Conservation (phyloP, 1,284 basidiomycete genomes). For the Irpex rosettiformis region DNA sequence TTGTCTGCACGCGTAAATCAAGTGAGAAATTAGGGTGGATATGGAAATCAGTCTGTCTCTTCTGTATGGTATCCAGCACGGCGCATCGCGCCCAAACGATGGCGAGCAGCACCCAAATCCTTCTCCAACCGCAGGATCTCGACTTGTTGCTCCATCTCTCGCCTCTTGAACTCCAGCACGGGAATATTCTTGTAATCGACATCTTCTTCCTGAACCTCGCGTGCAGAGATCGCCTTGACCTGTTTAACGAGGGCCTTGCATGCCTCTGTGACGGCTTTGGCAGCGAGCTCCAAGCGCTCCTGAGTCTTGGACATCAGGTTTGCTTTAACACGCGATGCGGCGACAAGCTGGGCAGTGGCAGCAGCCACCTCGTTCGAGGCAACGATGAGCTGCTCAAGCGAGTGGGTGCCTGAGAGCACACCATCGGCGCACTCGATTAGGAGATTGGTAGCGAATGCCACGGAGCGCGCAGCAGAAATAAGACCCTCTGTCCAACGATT, state of each 20-base stretch:
- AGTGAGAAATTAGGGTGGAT: neutral
- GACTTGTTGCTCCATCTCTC: slow-evolving; percentile 99
- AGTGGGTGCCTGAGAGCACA: slow-evolving; percentile 94
- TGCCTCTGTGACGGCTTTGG: slow-evolving; percentile 98
- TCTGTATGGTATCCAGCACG: slow-evolving; percentile 87
- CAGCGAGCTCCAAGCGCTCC: slow-evolving; percentile 92
- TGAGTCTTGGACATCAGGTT: slow-evolving; percentile 99
- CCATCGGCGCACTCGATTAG: slow-evolving; percentile 98
- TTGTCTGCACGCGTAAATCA: neutral
- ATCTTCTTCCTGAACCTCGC: slow-evolving; percentile 75
- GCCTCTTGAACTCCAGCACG: slow-evolving; percentile 92
- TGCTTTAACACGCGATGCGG: slow-evolving; percentile 97
- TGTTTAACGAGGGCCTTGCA: slow-evolving; percentile 96
- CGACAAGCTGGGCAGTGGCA: slow-evolving; percentile 96
- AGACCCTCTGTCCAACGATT: slow-evolving; percentile 99
- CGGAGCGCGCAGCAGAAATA: slow-evolving; percentile 96
- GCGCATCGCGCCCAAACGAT: slow-evolving; percentile 86
- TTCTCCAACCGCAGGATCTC: slow-evolving; percentile 97
- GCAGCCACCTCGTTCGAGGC: slow-evolving; percentile 98
- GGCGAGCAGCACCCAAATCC: slow-evolving; percentile 85
- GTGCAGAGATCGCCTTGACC: slow-evolving; percentile 92
- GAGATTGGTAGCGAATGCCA: slow-evolving; percentile 95
- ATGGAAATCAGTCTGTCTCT: slow-evolving; percentile 38
- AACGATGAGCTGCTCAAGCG: slow-evolving; percentile 97
- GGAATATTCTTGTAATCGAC: slow-evolving; percentile 94